Base-by-base conservation (phyloP, 352 stramenopile genomes). In the Globisporangium echinulatum region DNA sequence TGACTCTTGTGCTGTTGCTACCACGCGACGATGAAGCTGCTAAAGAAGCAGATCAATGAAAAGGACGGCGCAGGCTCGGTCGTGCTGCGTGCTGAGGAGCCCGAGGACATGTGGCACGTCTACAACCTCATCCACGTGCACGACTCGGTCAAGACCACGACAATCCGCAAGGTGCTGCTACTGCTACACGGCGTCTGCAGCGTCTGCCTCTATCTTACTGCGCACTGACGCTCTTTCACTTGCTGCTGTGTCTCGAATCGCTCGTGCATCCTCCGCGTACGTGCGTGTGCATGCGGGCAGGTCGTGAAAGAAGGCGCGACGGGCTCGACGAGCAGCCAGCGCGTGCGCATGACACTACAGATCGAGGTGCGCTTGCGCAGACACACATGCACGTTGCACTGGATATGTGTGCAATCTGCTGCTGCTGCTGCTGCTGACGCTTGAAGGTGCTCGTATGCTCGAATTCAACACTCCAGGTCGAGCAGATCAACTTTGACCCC, bases 91-190 rank as follows among this genome's bases (percentile, higher is more conserved):
- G 94, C 96, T 7, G 94, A 98, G 70, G 96, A 98, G 61, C 76
- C 91, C 5, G 96, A 99, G 73, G 97, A 99, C 73, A 97, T 99
- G 77, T 99, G 96, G 96, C 96, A 99, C 66, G 83, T 97, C 38
- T 99, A 99, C 85, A 99, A 99, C 72, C 79, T 99, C 44, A 96
- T 99, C 46, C 84, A 96, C 66, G 82, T 87, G 49, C 76, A 79
- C 14, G 97, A 99, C 71, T 87, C 84, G 49, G 90, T 99, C 46
- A 94, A 97, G 61, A 98, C 94, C 53, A 98, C 92, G 53, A 99
- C 97, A 1, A 88, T 99, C 54, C 91, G 97, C 48, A 99, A 99
- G 81, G 96, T 99, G 33, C 47, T 39, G 47, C 7, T 9, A 11
- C 6, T 25, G 25, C 25, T 25, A 25, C 25, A 25, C 25, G 25